phyloP scores from a whole-genome alignment of 495 filamentous ascomycete genomes.

The Chaetomium cochliodes region DNA sequence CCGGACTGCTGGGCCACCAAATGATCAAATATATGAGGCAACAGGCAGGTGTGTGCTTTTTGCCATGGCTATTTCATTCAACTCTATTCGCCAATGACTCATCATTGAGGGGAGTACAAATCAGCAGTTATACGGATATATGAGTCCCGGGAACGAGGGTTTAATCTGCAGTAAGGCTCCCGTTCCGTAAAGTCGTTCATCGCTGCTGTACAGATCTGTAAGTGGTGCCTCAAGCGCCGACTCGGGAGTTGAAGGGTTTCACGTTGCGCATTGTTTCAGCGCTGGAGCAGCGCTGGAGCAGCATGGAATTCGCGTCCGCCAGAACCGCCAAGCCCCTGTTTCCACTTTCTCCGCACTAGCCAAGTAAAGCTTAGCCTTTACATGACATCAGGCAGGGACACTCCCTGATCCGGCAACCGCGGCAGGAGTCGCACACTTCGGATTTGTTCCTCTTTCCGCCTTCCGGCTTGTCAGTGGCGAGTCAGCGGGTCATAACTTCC shows the following conservation, averaged over 20 bases:
- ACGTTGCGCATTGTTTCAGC: constrained; percentile 8
- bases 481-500: not conserved
- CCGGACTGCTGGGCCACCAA: no score
- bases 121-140: no score
- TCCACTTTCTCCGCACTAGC: not conserved
- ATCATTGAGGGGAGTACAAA: no score
- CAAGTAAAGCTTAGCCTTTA: not conserved
- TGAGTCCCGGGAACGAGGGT: no score
- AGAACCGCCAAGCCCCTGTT: not conserved
- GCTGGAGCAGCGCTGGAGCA: not conserved
- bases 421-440: not conserved
- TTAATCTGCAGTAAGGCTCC: no score
- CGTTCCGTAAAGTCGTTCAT: no score
- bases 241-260: constrained; percentile 12
- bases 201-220: not conserved
- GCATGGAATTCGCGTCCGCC: not conserved
- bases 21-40: no score
- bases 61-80: no score
- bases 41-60: no score
- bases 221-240: constrained; percentile 2
- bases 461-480: not conserved
- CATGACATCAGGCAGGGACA: not conserved
- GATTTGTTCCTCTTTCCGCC: not conserved
- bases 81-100: no score
- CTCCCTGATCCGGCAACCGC: not conserved